A percentile compares a stretch with the other conserved stretches of the same genome.
phyloP scores from a whole-genome alignment of 148 eudicot genomes.

The Nyssa sinensis region DNA sequence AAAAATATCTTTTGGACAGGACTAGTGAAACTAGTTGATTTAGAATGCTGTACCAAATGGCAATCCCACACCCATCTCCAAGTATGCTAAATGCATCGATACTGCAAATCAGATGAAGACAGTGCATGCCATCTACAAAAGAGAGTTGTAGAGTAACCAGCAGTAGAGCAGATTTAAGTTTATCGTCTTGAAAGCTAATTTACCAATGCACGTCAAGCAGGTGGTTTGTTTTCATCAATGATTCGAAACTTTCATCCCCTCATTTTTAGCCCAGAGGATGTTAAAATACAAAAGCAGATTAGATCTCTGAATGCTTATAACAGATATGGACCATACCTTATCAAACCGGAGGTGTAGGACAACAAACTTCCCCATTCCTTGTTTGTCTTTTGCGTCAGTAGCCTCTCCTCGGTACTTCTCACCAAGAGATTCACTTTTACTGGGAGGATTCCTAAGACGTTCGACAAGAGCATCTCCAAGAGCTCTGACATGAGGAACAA shows the following conservation, averaged over 20 bases:
- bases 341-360: slow-evolving; percentile 98
- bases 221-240: background rate
- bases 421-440: slow-evolving; percentile 13
- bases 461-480: slow-evolving; percentile 74
- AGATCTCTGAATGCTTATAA: background rate
- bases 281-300: background rate
- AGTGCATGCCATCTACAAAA: too few relatives aligned
- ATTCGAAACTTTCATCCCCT: background rate
- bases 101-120: too few relatives aligned
- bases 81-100: too few relatives aligned
- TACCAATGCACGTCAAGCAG: background rate
- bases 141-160: too few relatives aligned
- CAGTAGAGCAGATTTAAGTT: too few relatives aligned
- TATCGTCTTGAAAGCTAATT: background rate
- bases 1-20: too few relatives aligned
- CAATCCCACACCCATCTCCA: too few relatives aligned
- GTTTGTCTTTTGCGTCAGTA: slow-evolving; percentile 18
- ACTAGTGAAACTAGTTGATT: too few relatives aligned
- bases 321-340: slow-evolving; percentile 43
- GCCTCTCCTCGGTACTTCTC: slow-evolving; percentile 14
- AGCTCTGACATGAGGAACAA: slow-evolving; percentile 73
- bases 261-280: background rate
- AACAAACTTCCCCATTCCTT: slow-evolving; percentile 67
- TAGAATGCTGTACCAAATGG: background rate
- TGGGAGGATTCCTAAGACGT: slow-evolving; percentile 53